A percentile compares a stretch with the other conserved stretches of the same genome.
Evolutionary conservation across 176 grass and related monocot species (phyloP).

Genomic region (Calamus simplicifolius): DNA sequence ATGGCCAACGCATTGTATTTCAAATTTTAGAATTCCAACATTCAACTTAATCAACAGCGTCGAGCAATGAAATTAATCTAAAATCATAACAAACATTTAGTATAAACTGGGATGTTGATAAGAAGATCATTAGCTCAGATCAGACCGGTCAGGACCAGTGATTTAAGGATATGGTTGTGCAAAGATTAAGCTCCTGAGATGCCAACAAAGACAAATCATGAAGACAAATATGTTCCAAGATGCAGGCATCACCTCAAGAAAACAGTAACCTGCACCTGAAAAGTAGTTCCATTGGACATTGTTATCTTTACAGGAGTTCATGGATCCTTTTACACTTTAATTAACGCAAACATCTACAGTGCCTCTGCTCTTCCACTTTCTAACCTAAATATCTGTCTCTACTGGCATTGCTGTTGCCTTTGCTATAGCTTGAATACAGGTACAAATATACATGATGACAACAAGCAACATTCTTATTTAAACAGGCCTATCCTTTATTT

Average conservation of each 20-base stretch:
- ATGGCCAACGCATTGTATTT: too few relatives aligned
- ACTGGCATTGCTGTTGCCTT: slow-evolving; percentile 5
- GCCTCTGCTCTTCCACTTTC: not conserved
- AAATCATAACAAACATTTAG: too few relatives aligned
- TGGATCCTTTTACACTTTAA: slow-evolving; percentile 3
- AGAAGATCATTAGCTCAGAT: too few relatives aligned
- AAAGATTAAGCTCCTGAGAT: too few relatives aligned
- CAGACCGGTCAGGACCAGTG: too few relatives aligned
- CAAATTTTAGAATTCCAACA: too few relatives aligned
- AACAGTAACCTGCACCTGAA: not conserved
- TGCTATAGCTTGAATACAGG: slow-evolving; percentile 7
- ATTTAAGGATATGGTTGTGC: too few relatives aligned
- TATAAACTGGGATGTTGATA: too few relatives aligned
- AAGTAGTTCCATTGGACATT: too few relatives aligned
- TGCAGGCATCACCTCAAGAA: not conserved
- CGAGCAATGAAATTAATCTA: too few relatives aligned
- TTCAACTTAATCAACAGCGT: too few relatives aligned
- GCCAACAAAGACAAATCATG: too few relatives aligned
- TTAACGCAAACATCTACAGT: slow-evolving; percentile 3
- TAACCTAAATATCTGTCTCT: slow-evolving; percentile 7
- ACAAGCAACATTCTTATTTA: slow-evolving; percentile 65
- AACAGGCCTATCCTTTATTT: slow-evolving; percentile 77
- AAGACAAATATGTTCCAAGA: not conserved
- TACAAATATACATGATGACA: slow-evolving; percentile 4
- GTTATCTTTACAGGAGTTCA: slow-evolving; percentile 10